Evolutionary conservation across 176 grass and related monocot species (phyloP).

Genomic region (Musa itinerans): DNA sequence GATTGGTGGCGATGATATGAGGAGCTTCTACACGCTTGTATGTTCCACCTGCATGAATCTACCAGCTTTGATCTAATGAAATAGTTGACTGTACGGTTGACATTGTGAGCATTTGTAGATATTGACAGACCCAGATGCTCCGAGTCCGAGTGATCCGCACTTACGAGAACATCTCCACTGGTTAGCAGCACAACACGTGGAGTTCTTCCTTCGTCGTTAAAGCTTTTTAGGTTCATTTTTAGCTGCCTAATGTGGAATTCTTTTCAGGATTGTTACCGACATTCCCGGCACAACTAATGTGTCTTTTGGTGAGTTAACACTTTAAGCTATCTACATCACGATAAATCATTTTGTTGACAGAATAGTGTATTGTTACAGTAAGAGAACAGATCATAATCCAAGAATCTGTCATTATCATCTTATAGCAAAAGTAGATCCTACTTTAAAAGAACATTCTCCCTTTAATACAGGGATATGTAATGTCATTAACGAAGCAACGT

Average conservation of each 20-base stretch:
- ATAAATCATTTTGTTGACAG: not conserved
- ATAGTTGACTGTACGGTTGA: not conserved
- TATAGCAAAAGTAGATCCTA: no score
- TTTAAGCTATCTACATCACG: not conserved
- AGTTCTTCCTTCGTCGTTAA: no score
- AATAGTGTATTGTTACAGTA: no score
- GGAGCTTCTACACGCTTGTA: slow-evolving; percentile 90
- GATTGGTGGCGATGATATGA: slow-evolving; percentile 55
- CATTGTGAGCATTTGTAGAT: slow-evolving; percentile 31
- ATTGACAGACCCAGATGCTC: slow-evolving; percentile 90
- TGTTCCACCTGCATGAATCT: no score
- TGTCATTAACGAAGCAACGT: no score
- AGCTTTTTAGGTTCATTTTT: not conserved
- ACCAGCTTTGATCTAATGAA: no score
- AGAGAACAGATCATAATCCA: no score
- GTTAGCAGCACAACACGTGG: slow-evolving; percentile 10
- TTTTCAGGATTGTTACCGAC: slow-evolving; percentile 77
- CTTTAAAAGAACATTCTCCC: no score
- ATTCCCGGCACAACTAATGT: slow-evolving; percentile 88
- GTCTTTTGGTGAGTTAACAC: slow-evolving; percentile 48
- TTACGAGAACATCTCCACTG: slow-evolving; percentile 85
- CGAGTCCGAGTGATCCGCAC: slow-evolving; percentile 88
- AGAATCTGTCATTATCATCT: no score
- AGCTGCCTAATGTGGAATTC: not conserved
- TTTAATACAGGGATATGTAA: no score